Evolutionary conservation across 305 asterid genomes (phyloP).

Genomic region (Fraxinus baroniana): DNA sequence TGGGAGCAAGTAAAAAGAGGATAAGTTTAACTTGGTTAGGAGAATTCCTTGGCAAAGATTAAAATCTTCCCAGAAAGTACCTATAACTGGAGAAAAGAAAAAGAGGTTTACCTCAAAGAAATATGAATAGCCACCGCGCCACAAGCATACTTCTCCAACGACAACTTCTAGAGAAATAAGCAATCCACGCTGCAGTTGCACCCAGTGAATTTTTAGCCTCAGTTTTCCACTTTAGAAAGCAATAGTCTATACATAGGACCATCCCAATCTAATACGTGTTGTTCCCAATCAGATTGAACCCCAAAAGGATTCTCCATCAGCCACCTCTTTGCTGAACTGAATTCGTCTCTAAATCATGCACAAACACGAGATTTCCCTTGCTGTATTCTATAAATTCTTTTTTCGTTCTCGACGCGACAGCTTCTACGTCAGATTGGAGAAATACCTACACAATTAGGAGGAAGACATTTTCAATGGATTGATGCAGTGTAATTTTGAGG

Average conservation of each 20-base stretch:
- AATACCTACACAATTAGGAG: slow-evolving; percentile 59
- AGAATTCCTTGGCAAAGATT: neutral
- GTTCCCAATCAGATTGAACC: slow-evolving; percentile 88
- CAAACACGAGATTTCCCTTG: slow-evolving; percentile 54
- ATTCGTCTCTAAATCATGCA: slow-evolving; percentile 26
- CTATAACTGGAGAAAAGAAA: neutral
- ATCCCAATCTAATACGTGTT: slow-evolving; percentile 72
- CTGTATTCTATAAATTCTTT: slow-evolving; percentile 57
- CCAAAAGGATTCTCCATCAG: slow-evolving; percentile 81
- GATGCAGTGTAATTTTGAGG: too few species aligned
- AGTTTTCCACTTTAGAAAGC: slow-evolving; percentile 43
- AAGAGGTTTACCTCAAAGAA: neutral
- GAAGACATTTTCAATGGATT: too few species aligned
- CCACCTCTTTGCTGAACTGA: slow-evolving; percentile 38
- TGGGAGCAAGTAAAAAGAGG: neutral
- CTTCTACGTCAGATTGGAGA: slow-evolving; percentile 87
- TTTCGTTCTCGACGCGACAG: slow-evolving; percentile 69
- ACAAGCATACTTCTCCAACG: neutral
- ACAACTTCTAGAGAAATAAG: neutral
- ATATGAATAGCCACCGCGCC: slow-evolving; percentile 12
- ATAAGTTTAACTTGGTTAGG: neutral
- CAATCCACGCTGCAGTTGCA: neutral
- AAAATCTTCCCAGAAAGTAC: neutral
- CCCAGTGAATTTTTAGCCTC: slow-evolving; percentile 19
- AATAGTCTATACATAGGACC: slow-evolving; percentile 76